Evolutionary conservation across 2,329 filamentous ascomycete genomes (phyloP).

Genomic region (Lecanosticta acicola): DNA sequence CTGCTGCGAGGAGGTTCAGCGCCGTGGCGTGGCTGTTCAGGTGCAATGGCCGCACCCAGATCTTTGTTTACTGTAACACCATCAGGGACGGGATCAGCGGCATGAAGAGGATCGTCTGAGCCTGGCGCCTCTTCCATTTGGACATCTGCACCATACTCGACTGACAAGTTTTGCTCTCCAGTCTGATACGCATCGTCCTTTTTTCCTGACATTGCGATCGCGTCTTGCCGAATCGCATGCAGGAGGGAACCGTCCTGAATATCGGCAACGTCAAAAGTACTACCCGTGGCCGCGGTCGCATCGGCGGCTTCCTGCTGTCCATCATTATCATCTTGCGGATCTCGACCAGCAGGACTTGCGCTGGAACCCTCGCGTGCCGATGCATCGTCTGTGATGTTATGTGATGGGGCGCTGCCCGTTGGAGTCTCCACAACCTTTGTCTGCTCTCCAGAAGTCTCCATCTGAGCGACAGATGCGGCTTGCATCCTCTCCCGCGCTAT

Average conservation of each 20-base stretch:
- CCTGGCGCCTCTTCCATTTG: background rate
- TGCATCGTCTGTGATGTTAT: too few relatives aligned
- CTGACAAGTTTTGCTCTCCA: too few relatives aligned
- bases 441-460: too few relatives aligned
- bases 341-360: too few relatives aligned
- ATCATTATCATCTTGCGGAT: background rate
- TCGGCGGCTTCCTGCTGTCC: background rate
- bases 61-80: constrained; percentile 3
- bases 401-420: too few relatives aligned
- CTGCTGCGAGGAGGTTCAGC: constrained; percentile 3
- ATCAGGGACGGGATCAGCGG: constrained; percentile 6
- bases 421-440: too few relatives aligned
- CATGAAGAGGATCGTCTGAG: background rate
- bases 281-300: constrained; percentile 1
- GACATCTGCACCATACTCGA: too few relatives aligned
- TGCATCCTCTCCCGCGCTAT: too few relatives aligned
- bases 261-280: background rate
- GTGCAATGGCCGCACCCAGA: constrained; percentile 4
- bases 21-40: background rate
- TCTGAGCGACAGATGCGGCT: too few relatives aligned
- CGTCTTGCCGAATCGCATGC: background rate
- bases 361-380: too few relatives aligned
- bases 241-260: constrained; percentile 8
- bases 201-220: background rate
- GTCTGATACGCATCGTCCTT: background rate